Base-by-base conservation (phyloP, 148 eudicot species). In the Pouteria glomerata region DNA sequence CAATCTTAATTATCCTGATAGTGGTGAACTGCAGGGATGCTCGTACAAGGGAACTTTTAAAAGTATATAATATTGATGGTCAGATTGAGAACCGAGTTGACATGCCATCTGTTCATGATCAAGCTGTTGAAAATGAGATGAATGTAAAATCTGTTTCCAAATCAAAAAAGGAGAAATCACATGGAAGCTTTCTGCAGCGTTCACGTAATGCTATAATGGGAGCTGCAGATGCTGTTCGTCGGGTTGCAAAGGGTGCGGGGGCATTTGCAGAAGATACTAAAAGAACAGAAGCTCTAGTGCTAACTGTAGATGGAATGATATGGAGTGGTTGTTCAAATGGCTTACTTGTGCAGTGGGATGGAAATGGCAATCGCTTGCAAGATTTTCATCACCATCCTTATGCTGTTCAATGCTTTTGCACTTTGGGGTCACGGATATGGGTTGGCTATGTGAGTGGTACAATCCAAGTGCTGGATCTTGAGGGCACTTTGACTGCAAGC, bases 141-240 rank as follows among this genome's bases (percentile, higher is more conserved):
- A 96, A 87, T 60, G 94, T 83, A 21, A 96, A 96, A 67, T 67
- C 88, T 52, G 88, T 77, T n/a, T 81, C 97, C 18, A 79, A 85
- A 55, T 85, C 96, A 5, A 96, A 96, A 74, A 96, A 92, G 86
- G 99, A 96, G 53, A 96, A 96, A 76, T 73, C 97, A 10, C 89
- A 80, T 57, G 95, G 84, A 31, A 48, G 96, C 41, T 96, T 96
- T 80, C 73, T 96, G 56, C 92, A 90, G 50, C 80, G 96, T 64
- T 96, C 99, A 55, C 94, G 97, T 14, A 90, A 96, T 71, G 99
- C 99, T 63, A 83, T 96, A 48, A 84, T 96, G 89, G 99, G 99
- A 50, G 99, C 99, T 63, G 99, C 99, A 26, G 99, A 87, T 83
- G 99, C 99, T 72, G 99, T 96, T 57, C 86, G 99, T 14, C 79